Evolutionary conservation across 495 filamentous ascomycete genomes (phyloP), one percentile per base, ranked within the genome.

Genomic region (Tuber magnatum): DNA sequence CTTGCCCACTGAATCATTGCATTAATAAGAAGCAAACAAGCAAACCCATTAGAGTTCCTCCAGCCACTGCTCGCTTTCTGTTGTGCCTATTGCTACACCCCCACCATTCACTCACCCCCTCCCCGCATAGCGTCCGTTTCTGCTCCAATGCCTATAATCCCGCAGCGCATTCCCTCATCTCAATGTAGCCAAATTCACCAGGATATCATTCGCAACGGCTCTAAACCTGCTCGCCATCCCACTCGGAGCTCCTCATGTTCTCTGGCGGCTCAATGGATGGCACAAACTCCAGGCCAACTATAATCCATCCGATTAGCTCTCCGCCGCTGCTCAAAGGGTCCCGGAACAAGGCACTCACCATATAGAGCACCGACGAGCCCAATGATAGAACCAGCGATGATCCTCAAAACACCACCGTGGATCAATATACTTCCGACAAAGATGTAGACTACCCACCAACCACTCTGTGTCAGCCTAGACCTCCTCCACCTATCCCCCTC

Each of bases 241-340:
- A 83, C 35, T 82, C 75, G 18, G 80, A 28, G 46, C 97, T 94
- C 84, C 95, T 90, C 96, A 99, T 99, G 86, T 97, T 99, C 80
- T 93, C 91, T 32, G 96, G 96, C 35, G 96, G 94, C 87, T 99
- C 95, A 82, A 99, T 97, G 56, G 90, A 94, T 0, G 96, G 95
- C 74, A 97, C 90, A 85, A 93, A 99, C 85, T 98, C 94, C 78
- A 98, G 88, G 32, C 88, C 92, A 71, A 89, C 85, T 82, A 70
- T 39, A 22, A 41, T 65, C 40, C 61, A 42, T 69, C 18, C 20
- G 38, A 39, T 75, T 39, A 75, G 61, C 71, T 43, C 35, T 41
- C 41, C 10, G 5, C 24, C n/a, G 3, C 24, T 72, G 51, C 43
- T 40, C 22, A 44, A 73, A 41, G 32, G 42, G 41, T 35, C 1